Base-by-base conservation (phyloP, 495 filamentous ascomycete genomes). In the Hypoxylon perforatum region DNA sequence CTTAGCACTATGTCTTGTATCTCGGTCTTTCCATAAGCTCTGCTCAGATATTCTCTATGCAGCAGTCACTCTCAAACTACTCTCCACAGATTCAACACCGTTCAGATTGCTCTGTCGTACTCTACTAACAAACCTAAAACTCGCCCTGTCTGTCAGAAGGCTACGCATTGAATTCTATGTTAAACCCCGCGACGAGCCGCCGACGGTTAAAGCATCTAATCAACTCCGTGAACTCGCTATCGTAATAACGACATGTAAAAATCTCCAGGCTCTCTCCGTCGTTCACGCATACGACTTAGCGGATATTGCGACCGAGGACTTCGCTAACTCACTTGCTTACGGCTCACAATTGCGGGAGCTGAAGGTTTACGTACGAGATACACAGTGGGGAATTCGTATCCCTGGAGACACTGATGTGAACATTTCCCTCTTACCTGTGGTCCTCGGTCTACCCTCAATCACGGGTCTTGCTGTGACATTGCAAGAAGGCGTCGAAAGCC, bases 221-320 rank as follows among this genome's bases (percentile, higher is more conserved):
- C 48, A 52, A 38, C 48, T 52, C 18, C 14, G 30, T 1, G 11
- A 19, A 15, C 25, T 52, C 11, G 4, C 48, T n/a, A 19, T 15
- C 48, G 3, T 38, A n/a, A 52, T 52, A 8, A 52, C n/a, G 11
- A 52, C 35, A n/a, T 52, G 47, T 10, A 30, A 3, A 21, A 52
- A 52, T 15, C 28, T 36, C n/a, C 48, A 22, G 30, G 7, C 6
- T 9, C 12, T 52, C 18, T 35, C 35, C 21, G 17, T 52, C 30
- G 9, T 28, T 12, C 48, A 22, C 30, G 23, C 35, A 19, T 17
- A 21, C 15, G 30, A 15, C 48, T 18, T 22, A 38, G 1, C 15
- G 8, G 15, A 35, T n/a, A 6, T 18, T 10, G n/a, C 30, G 19
- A 52, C 36, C 15, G 15, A 21, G 5, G 30, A 33, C 21, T 17